Conservation (phyloP, 139 green algal species). For the Chlamydomonas sp. region DNA sequence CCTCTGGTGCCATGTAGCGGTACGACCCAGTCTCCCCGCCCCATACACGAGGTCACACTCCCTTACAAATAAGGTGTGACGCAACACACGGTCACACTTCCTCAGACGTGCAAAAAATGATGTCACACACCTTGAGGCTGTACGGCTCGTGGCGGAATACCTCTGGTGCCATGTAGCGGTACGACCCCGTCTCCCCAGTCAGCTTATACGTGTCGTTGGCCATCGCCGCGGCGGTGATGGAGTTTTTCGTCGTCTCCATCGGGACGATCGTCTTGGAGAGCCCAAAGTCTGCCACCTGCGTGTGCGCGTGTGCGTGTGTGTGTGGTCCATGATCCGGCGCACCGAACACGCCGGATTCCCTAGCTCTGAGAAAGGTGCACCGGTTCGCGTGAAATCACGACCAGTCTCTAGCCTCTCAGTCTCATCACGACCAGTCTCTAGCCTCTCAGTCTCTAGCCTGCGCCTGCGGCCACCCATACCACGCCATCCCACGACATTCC, state of each 20-base stretch:
- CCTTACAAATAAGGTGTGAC: no score
- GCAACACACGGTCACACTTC: no score
- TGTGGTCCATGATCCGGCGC: not conserved
- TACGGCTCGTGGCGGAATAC: slow-evolving; percentile 64
- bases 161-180: slow-evolving; percentile 47
- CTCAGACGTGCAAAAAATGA: no score
- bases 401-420: not conserved
- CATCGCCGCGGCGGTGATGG: no score
- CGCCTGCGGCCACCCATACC: not conserved
- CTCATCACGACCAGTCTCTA: not conserved
- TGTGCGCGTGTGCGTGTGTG: no score
- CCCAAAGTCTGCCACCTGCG: slow-evolving; percentile 24
- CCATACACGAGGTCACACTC: no score
- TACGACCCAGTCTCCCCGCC: no score
- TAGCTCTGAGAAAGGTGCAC: not conserved
- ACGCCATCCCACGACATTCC: not conserved
- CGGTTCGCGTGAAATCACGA: not conserved
- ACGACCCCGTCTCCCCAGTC: slow-evolving; percentile 76
- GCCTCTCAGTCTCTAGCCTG: not conserved
- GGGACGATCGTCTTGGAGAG: slow-evolving; percentile 44
- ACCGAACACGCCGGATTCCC: not conserved
- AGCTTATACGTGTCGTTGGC: slow-evolving; percentile 60
- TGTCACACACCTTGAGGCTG: slow-evolving; percentile 62
- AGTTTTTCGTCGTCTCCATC: not conserved
- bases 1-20: no score